Evolutionary conservation across 768 basidiomycete genomes (phyloP), one percentile per base, ranked within the genome.

Genomic region (Agrocybe pediades): DNA sequence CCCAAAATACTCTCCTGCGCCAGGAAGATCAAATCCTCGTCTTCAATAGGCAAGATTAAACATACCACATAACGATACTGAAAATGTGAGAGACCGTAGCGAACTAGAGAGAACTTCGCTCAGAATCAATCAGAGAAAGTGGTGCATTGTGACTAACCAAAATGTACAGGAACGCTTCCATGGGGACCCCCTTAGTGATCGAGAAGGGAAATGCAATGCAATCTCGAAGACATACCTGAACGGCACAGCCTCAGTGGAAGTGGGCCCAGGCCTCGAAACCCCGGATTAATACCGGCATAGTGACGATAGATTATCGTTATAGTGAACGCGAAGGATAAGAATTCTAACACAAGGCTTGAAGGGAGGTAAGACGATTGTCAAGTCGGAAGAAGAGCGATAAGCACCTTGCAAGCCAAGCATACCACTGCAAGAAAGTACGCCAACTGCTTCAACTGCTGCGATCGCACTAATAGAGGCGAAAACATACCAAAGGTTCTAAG

Each of bases 1-100:
- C 26, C 25, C 42, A 54, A 23, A 48, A 46, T n/a, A 42, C 36
- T 6, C 24, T 27, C 54, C 48, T 53, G 33, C 20, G 51, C 11
- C 6, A 24, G 15, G 21, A 16, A 13, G 26, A 21, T 30, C 6
- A 24, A 17, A 25, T 15, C 44, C 41, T 20, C 48, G 16, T 20
- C 27, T 20, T n/a, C 1, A 30, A 36, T 20, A 41, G 7, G 15
- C 2, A 3, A 29, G 39, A 39, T 15, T 19, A 27, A 29, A 44
- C 58, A 16, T 46, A 62, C 61, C 61, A 62, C 25, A 60, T 19
- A 15, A 60, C 39, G 42, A 60, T 60, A 44, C 57, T 62, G 16
- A 45, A 53, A n/a, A 57, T 26, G 43, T 62, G 59, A 21, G 33
- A 44, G 11, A 57, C 4, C 16, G 56, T 57, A 13, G 53, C 45